phyloP scores from a whole-genome alignment of 331 rosid genomes.

The Saraca asoca region DNA sequence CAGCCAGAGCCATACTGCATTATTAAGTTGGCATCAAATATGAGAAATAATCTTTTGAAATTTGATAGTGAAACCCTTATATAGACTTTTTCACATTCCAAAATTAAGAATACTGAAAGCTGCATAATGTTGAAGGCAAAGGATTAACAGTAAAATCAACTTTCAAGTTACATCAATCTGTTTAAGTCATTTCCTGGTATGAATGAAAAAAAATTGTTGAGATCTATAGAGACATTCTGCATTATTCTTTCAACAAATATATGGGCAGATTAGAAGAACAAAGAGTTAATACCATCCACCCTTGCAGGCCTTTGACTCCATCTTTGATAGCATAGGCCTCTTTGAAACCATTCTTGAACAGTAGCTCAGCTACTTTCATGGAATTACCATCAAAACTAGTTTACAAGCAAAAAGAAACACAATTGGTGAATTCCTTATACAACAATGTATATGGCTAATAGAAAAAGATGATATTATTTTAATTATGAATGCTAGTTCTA shows the following conservation, averaged over 20 bases:
- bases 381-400: constrained; percentile 95
- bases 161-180: constrained; percentile 13
- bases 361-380: constrained; percentile 80
- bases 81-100: constrained; percentile 13
- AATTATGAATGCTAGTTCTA: constrained; percentile 7
- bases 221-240: not conserved
- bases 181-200: constrained; percentile 7
- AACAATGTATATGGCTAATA: constrained; percentile 2
- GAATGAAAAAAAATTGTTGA: not conserved
- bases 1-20: constrained; percentile 10
- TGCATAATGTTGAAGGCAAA: not conserved
- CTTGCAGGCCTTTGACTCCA: constrained; percentile 80
- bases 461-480: constrained; percentile 8
- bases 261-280: constrained; percentile 6
- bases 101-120: not conserved
- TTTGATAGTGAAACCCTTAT: constrained; percentile 16
- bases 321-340: constrained; percentile 88
- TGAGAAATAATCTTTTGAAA: constrained; percentile 6
- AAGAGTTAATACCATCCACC: constrained; percentile 77
- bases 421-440: constrained; percentile 34
- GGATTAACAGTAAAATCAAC: not conserved
- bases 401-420: constrained; percentile 63
- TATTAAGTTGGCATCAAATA: constrained; percentile 27
- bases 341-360: constrained; percentile 87
- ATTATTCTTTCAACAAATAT: not conserved